phyloP scores from a whole-genome alignment of 2,329 filamentous ascomycete species.

The Allantophomopsis lycopodina region DNA sequence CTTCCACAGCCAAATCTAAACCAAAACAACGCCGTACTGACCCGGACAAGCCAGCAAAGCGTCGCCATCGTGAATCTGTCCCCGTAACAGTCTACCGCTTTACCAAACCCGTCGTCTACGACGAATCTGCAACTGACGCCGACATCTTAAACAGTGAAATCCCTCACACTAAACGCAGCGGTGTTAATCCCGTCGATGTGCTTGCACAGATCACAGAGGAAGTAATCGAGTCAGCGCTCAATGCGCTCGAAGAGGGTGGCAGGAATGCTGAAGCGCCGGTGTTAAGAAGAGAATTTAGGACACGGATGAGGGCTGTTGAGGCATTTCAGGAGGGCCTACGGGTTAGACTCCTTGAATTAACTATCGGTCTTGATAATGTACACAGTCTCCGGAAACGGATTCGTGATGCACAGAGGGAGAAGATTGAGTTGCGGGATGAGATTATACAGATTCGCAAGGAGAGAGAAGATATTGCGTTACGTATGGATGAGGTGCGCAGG shows the following conservation, averaged over 20 bases:
- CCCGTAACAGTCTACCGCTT: slow-evolving; percentile 49
- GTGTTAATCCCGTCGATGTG: slow-evolving; percentile 49
- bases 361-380: slow-evolving; percentile 44
- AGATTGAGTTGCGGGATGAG: slow-evolving; percentile 38
- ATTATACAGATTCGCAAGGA: slow-evolving; percentile 45
- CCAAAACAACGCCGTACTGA: slow-evolving; percentile 4
- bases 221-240: slow-evolving; percentile 35
- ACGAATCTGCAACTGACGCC: slow-evolving; percentile 25
- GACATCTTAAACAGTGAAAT: slow-evolving; percentile 36
- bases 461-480: slow-evolving; percentile 45
- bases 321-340: slow-evolving; percentile 43
- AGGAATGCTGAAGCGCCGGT: slow-evolving; percentile 28
- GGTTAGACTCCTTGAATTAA: slow-evolving; percentile 42
- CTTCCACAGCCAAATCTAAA: slow-evolving; percentile 18
- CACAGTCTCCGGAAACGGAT: slow-evolving; percentile 43
- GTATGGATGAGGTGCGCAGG: slow-evolving; percentile 47
- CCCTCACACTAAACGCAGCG: slow-evolving; percentile 34
- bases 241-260: slow-evolving; percentile 29
- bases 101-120: slow-evolving; percentile 27
- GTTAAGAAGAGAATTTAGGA: slow-evolving; percentile 36
- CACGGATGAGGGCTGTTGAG: slow-evolving; percentile 41
- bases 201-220: slow-evolving; percentile 48
- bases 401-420: slow-evolving; percentile 41
- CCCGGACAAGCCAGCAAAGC: slow-evolving; percentile 7
- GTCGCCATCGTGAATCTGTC: slow-evolving; percentile 21